Evolutionary conservation across 2,329 filamentous ascomycete genomes (phyloP), one percentile per base, ranked within the genome.

Genomic region (Stachybotrys elegans): DNA sequence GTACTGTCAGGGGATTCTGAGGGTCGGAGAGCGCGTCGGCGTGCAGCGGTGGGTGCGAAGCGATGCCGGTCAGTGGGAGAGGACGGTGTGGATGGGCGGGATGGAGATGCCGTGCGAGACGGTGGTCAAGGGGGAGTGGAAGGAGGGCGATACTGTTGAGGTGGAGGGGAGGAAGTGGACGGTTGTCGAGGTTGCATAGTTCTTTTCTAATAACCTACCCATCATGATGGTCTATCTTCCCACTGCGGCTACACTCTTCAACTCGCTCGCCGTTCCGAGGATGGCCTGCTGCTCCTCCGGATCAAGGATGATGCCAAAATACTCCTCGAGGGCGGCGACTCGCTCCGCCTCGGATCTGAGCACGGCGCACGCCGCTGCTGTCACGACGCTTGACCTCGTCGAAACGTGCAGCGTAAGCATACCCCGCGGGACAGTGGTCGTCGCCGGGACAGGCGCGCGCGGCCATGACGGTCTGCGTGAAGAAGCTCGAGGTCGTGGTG

Each of bases 31-130:
- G 5, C 54, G 76, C 11, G 63, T 68, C 17, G 9, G 9, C 14
- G 63, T 72, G 2, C 81, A 84, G 67, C 66, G 78, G 43, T 83
- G 79, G 79, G 66, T 69, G 52, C 76, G 67, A 58, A 49, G 31
- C 16, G 50, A 43, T 1, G 48, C 49, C 11, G 54, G 46, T 3
- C 54, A 53, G 14, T 73, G 70, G 71, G 58, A 44, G 52, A 60
- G 56, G 48, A 56, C 58, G 12, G 54, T 62, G n/a, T 59, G 54
- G 17, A 53, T 68, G 29, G 71, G 71, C 2, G 38, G 51, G 1
- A 50, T 54, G 8, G 51, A 40, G 9, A 38, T 72, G 46, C 67
- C 70, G 4, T 67, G 67, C 29, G 50, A 55, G n/a, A 52, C 50
- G 36, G 39, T 56, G 14, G 44, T 57, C 8, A 14, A 53, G 27